phyloP scores from a whole-genome alignment of 345 rosid species.

The Euphorbia pulcherrima region DNA sequence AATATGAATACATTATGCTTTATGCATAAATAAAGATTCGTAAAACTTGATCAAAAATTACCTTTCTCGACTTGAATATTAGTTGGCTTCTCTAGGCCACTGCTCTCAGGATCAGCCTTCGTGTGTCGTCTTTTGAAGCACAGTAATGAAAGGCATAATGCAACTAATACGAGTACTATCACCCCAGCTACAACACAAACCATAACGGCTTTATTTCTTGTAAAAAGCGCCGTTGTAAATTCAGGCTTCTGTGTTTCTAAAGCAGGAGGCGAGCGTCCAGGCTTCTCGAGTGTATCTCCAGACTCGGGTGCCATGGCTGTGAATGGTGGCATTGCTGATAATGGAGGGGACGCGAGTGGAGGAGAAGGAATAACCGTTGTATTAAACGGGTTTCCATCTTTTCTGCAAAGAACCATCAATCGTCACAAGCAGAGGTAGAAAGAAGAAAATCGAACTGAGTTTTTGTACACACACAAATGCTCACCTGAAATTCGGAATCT shows the following conservation, averaged over 20 bases:
- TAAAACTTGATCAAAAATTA: constrained; percentile 19
- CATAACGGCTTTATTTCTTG: constrained; percentile 35
- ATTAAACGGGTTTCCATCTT: constrained; percentile 89
- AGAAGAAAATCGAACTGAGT: background rate
- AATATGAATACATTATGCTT: background rate
- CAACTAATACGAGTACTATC: constrained; percentile 37
- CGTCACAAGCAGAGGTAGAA: constrained; percentile 1
- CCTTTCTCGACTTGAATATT: constrained; percentile 43
- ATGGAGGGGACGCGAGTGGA: constrained; percentile 50
- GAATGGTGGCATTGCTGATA: constrained; percentile 43
- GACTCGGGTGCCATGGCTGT: constrained; percentile 48
- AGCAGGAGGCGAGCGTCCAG: constrained; percentile 16
- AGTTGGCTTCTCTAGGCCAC: constrained; percentile 26
- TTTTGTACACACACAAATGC: background rate
- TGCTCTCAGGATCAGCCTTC: constrained; percentile 25
- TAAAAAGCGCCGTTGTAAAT: constrained; percentile 35
- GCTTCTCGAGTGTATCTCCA: constrained; percentile 23
- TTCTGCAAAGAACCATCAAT: constrained; percentile 43
- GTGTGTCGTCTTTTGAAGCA: constrained; percentile 40
- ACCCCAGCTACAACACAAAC: constrained; percentile 43
- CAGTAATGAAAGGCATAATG: constrained; percentile 43
- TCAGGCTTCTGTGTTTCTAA: constrained; percentile 36
- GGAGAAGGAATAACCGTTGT: constrained; percentile 67
- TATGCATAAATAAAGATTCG: background rate
- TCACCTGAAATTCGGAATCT: constrained; percentile 74